Base-by-base conservation (phyloP, 345 rosid species). In the Kernera saxatilis region DNA sequence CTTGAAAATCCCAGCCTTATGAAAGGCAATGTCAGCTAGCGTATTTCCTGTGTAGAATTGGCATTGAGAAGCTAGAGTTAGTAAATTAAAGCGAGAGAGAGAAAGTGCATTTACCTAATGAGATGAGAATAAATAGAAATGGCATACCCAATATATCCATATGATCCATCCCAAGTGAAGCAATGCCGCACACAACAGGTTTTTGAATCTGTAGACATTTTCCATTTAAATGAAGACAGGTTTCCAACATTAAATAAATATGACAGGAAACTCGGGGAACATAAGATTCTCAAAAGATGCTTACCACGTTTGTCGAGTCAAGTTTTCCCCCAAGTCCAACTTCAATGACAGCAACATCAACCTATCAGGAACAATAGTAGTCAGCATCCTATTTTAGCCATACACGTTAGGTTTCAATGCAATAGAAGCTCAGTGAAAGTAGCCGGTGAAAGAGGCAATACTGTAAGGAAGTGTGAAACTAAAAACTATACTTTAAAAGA, bases 1-100 rank as follows among this genome's bases (percentile, higher is more conserved):
- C 98, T 92, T 92, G 71, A 92, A 86, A 76, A 92, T 86, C 55
- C 98, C 98, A 64, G 98, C 98, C 80, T 92, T 92, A 44, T 92
- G 92, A 2, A 67, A 79, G 49, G 98, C 98, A 70, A 92, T 92
- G 70, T 86, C 55, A 69, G 82, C 81, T 58, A 92, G 67, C 25
- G 96, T 92, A 66, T 85, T 56, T 48, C 98, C 98, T 92, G 82
- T 46, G 77, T 13, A 60, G 66, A 61, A 78, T 57, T 32, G 18
- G 54, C 43, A 67, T 55, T 45, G 45, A 46, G 60, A 37, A 58
- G 15, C 46, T 32, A 11, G 59, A 70, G 67, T 56, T 54, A 66
- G 36, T 44, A 45, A 26, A 48, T 29, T 36, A 36, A 37, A 59
- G 74, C 3, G 5, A 26, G 43, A 25, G 43, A 9, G 19, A 4